Base-by-base conservation (phyloP, 2,329 filamentous ascomycete genomes). In the Aspergillus chevalieri region DNA sequence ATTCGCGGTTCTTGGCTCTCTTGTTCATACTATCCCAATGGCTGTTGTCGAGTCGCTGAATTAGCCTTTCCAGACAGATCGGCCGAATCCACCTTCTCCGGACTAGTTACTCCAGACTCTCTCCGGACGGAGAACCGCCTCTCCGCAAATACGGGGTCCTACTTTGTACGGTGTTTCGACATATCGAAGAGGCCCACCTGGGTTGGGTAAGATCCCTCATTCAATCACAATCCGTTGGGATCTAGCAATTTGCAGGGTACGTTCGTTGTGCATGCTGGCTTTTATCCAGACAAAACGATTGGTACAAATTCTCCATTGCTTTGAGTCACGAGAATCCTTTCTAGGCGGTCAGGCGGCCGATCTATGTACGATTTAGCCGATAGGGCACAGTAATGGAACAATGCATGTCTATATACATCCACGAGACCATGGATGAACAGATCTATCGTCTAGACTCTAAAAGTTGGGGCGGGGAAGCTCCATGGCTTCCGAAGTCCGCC, bases 401-500 rank as follows among this genome's bases (percentile, higher is more conserved):
- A 30, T 12, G 26, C 9, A 10, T 30, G 12, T 30, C 26, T 30
- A 30, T 28, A 28, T 30, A 46, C 39, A n/a, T 43, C 19, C 14
- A 33, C 39, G 30, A 43, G 1, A 44, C 2, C 10, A 4, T 38
- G 34, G 17, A 8, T n/a, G 34, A 41, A 10, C 14, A 21, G 26
- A 30, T 30, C 26, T 30, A 30, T 30, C 26, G 26, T 10, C 10
- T 30, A 17, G 21, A 17, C 14, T 50, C 50, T 57, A 62, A 22
- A 62, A 63, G 9, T 59, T 51, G 2, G 64, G 64, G 34, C 65
- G 54, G 17, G 78, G 81, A 21, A 95, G 69, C 74, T 95, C 90
- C 22, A 89, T 72, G 0, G 74, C 85, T 54, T 91, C 83, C 0
- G 79, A 83, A 0, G 80, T 74, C 41, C 90, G 78, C 0, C 79